Evolutionary conservation across 345 rosid species (phyloP).

Genomic region (Eucalyptus shirleyi): DNA sequence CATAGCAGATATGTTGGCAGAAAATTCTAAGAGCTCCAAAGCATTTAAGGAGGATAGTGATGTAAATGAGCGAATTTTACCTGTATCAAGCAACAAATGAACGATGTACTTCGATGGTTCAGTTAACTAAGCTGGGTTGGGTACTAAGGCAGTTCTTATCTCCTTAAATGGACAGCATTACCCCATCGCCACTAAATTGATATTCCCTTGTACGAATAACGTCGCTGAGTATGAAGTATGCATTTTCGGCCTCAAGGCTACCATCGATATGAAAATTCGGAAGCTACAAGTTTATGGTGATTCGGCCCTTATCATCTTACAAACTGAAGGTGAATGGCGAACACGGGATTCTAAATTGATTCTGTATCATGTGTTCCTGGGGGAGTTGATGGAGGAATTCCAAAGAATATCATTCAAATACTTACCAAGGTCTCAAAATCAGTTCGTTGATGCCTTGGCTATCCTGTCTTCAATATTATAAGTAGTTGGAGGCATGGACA

Average conservation of each 20-base stretch:
- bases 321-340: rapidly evolving
- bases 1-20: no score
- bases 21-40: rapidly evolving
- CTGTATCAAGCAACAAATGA: rapidly evolving
- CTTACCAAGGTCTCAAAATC: no score
- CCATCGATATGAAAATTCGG: rapidly evolving
- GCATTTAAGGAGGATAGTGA: no score
- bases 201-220: rapidly evolving
- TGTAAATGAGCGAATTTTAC: rapidly evolving
- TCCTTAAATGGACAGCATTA: rapidly evolving
- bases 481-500: no score
- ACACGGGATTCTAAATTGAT: no score
- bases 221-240: rapidly evolving
- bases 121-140: rapidly evolving
- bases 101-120: rapidly evolving
- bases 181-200: rapidly evolving
- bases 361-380: rapidly evolving
- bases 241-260: rapidly evolving
- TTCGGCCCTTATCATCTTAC: no score
- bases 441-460: rapidly evolving
- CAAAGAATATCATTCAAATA: no score
- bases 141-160: rapidly evolving
- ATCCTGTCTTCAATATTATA: rapidly evolving
- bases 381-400: rapidly evolving
- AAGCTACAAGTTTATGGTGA: no score